These are phyloP conservation scores for Cercospora zeae-maydis DNA, from an alignment of 2,329 filamentous ascomycete genomes.

Conservation along the genomic window DNA sequence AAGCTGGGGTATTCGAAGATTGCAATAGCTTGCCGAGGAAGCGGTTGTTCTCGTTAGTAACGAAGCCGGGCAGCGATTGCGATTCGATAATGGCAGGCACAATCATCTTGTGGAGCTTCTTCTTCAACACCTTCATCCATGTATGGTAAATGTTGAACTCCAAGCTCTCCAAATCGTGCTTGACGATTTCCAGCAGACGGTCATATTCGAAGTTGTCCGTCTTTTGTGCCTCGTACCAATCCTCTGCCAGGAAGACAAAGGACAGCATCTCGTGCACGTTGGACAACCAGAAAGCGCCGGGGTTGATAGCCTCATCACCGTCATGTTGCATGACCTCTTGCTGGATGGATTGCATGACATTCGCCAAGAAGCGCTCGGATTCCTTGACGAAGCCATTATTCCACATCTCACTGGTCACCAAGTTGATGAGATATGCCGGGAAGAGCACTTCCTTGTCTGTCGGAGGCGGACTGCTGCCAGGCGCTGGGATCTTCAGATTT, in stretches of 20 bases:
- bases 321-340: slow-evolving; percentile 99
- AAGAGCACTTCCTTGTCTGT: slow-evolving; percentile 98
- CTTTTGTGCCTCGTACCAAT: slow-evolving; percentile 99
- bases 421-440: slow-evolving; percentile 97
- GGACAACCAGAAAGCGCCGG: slow-evolving; percentile 96
- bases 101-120: slow-evolving; percentile 99
- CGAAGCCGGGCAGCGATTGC: slow-evolving; percentile 94
- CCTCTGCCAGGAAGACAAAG: slow-evolving; percentile 97
- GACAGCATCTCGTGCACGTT: slow-evolving; percentile 99
- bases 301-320: slow-evolving; percentile 93
- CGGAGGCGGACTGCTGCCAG: slow-evolving; percentile 79
- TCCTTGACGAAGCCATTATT: slow-evolving; percentile 99
- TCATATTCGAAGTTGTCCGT: slow-evolving; percentile 99
- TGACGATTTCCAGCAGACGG: slow-evolving; percentile 93
- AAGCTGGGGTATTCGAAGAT: slow-evolving; percentile 85
- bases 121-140: slow-evolving; percentile 99
- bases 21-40: slow-evolving; percentile 96
- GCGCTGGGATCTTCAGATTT: slow-evolving; percentile 92
- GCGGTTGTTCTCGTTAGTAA: slow-evolving; percentile 96
- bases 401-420: slow-evolving; percentile 99
- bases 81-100: slow-evolving; percentile 99
- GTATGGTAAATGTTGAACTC: slow-evolving; percentile 99
- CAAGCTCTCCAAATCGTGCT: slow-evolving; percentile 95
- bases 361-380: slow-evolving; percentile 95
- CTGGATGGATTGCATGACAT: slow-evolving; percentile 99